A percentile compares a stretch with the other conserved stretches of the same genome.
Evolutionary conservation across 108 stramenopile genomes (phyloP).

Genomic region (Cylindrotheca closterium): DNA sequence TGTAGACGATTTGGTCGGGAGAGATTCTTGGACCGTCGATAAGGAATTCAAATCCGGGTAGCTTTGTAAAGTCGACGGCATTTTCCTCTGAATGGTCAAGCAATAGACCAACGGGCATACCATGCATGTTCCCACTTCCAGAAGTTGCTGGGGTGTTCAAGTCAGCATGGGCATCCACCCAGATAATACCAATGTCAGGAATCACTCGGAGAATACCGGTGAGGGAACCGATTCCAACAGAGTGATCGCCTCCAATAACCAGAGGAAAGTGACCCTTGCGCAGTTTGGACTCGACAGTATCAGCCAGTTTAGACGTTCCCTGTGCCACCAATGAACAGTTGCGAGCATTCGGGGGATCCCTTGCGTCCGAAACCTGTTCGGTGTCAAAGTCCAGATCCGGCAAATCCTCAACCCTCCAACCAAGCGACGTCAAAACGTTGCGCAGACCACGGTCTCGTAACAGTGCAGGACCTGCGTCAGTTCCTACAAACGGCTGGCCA

Average conservation of each 20-base stretch:
- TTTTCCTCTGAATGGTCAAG: conserved; percentile 60
- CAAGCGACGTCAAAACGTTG: conserved; percentile 63
- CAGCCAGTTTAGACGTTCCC: conserved; percentile 44
- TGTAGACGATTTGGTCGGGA: conserved; percentile 91
- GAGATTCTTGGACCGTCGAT: conserved; percentile 50
- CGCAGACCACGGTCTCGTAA: conserved; percentile 72
- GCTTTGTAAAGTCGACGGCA: conserved; percentile 58
- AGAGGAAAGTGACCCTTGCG: conserved; percentile 77
- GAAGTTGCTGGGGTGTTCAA: conserved; percentile 91
- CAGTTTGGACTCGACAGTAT: conserved; percentile 63
- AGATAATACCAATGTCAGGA: conserved; percentile 94
- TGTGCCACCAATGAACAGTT: conserved; percentile 62
- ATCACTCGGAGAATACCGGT: conserved; percentile 82
- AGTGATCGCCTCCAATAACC: conserved; percentile 98
- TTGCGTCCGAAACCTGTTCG: background rate
- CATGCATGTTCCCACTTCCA: conserved; percentile 98
- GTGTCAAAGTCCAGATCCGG: conserved; percentile 73
- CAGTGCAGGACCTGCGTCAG: conserved; percentile 73
- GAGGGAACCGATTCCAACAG: conserved; percentile 91
- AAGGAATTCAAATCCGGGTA: conserved; percentile 94
- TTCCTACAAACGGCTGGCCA: conserved; percentile 89
- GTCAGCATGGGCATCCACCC: conserved; percentile 99
- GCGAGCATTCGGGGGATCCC: conserved; percentile 57
- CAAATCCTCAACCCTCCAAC: conserved; percentile 85
- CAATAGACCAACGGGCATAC: conserved; percentile 96